A percentile compares a stretch with the other conserved stretches of the same genome.
Conservation (phyloP, 2,329 filamentous ascomycete species). For the Colletotrichum neosansevieriae region DNA sequence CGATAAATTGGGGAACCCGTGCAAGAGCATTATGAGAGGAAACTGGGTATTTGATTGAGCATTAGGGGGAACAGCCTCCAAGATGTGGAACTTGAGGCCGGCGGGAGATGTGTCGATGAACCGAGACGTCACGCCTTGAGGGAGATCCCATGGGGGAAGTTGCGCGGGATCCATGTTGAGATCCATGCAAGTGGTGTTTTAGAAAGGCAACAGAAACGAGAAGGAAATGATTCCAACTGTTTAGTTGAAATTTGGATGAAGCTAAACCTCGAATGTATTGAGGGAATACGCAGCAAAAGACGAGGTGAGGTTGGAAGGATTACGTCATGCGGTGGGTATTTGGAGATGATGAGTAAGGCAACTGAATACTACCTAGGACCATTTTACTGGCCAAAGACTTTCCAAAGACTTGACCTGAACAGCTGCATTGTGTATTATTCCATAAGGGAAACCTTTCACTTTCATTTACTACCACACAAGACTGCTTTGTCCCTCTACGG, state of each 20-base stretch:
- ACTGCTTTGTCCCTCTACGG: background rate
- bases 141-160: constrained; percentile 51
- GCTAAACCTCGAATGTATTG: too few relatives aligned
- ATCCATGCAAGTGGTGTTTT: too few relatives aligned
- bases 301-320: background rate
- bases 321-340: constrained; percentile 1
- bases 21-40: constrained; percentile 71
- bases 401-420: too few relatives aligned
- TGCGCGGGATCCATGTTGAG: constrained; percentile 13
- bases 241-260: too few relatives aligned
- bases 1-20: constrained; percentile 77
- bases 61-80: constrained; percentile 61
- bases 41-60: constrained; percentile 42
- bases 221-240: too few relatives aligned
- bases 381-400: too few relatives aligned
- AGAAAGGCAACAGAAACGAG: fast-evolving
- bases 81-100: constrained; percentile 71
- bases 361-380: too few relatives aligned
- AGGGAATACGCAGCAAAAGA: background rate
- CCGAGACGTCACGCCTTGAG: constrained; percentile 65
- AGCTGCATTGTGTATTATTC: too few relatives aligned
- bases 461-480: background rate
- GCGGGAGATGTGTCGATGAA: constrained; percentile 63
- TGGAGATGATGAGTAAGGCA: background rate
- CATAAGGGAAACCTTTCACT: too few relatives aligned